These are phyloP conservation scores for Russula sp. DNA, from an alignment of 768 basidiomycete genomes.

Conservation along the genomic window DNA sequence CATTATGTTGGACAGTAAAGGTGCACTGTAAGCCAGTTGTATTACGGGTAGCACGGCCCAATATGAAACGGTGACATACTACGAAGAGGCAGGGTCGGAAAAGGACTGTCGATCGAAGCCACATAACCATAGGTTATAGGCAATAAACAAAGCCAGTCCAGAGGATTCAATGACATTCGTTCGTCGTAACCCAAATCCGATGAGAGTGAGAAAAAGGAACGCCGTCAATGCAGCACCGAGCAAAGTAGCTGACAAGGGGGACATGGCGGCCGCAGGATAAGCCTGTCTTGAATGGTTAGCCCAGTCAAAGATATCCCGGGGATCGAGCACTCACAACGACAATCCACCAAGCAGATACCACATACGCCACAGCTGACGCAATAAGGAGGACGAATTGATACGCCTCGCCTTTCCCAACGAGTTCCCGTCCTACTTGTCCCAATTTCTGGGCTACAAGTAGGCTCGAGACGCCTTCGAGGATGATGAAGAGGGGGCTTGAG, in stretches of 20 bases:
- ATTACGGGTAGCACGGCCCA: background rate
- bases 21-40: conserved; percentile 41
- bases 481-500: conserved; percentile 71
- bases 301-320: background rate
- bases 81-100: conserved; percentile 66
- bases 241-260: conserved; percentile 82
- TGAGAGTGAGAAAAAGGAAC: conserved; percentile 83
- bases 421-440: conserved; percentile 66
- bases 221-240: conserved; percentile 84
- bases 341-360: conserved; percentile 82
- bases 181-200: conserved; percentile 80
- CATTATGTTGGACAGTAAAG: conserved; percentile 69
- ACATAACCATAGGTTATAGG: conserved; percentile 87
- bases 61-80: conserved; percentile 42
- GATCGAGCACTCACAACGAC: conserved; percentile 48
- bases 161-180: conserved; percentile 93
- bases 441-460: conserved; percentile 75
- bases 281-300: conserved; percentile 36
- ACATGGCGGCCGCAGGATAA: conserved; percentile 75
- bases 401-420: conserved; percentile 64
- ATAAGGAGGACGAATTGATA: conserved; percentile 75
- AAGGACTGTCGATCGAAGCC: conserved; percentile 71
- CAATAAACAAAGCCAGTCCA: conserved; percentile 79
- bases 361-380: conserved; percentile 70
- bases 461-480: conserved; percentile 79